A percentile compares a stretch with the other conserved stretches of the same genome.
These are phyloP conservation scores for Colletotrichum phormii DNA, from an alignment of 2,329 filamentous ascomycete species.

Conservation along the genomic window DNA sequence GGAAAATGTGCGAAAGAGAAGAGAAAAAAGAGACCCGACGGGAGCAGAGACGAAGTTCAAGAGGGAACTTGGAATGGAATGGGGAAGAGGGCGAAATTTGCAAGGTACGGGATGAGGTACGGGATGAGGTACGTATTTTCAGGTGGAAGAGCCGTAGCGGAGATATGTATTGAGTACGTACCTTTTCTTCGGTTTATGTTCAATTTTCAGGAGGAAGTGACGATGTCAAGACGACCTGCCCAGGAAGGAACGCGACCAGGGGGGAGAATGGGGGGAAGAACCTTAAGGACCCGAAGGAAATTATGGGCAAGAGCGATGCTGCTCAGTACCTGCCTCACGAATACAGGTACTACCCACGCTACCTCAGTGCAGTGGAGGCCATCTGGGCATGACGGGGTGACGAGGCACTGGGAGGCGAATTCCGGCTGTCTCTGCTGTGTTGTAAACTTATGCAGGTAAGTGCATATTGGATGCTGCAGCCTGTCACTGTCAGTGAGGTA, in stretches of 20 bases:
- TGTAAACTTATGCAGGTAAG: background rate
- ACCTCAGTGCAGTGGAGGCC: too few relatives aligned
- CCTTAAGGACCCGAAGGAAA: background rate
- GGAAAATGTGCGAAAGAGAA: background rate
- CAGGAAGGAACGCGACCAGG: background rate
- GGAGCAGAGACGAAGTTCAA: background rate
- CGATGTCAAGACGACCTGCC: background rate
- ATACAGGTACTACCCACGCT: background rate
- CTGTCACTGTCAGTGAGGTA: background rate
- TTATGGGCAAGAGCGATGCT: background rate
- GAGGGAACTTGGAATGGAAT: background rate
- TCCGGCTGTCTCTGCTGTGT: background rate
- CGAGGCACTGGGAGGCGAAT: background rate
- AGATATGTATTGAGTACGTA: conserved; percentile 15
- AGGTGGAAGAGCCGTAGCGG: conserved; percentile 1
- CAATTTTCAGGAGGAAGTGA: background rate
- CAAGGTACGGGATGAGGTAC: background rate
- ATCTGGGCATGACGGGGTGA: too few relatives aligned
- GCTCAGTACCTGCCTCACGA: background rate
- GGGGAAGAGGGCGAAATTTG: background rate
- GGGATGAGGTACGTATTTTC: conserved; percentile 19
- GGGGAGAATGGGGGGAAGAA: background rate
- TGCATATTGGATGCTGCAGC: background rate
- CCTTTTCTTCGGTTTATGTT: background rate
- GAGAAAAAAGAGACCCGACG: background rate